Evolutionary conservation across 345 rosid genomes (phyloP).

Genomic region (Chamaenerion angustifolium): DNA sequence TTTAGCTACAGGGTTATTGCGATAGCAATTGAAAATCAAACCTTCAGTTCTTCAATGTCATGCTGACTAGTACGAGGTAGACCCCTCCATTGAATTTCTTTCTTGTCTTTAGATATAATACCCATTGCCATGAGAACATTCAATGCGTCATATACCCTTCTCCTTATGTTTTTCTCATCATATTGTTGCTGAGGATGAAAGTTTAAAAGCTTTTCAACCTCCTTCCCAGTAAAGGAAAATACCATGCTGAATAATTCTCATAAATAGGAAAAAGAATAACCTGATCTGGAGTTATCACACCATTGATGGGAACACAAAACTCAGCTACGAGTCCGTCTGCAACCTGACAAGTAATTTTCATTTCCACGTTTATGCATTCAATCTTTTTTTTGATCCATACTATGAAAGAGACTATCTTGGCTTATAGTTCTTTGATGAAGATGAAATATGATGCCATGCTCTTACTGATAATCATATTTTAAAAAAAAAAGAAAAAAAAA

Average conservation of each 20-base stretch:
- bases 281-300: conserved; percentile 79
- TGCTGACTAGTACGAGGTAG: conserved; percentile 84
- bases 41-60: conserved; percentile 95
- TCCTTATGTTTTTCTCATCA: conserved; percentile 94
- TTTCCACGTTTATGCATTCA: too few species aligned
- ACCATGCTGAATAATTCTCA: background rate
- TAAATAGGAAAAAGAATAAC: conserved; percentile 19
- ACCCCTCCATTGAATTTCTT: conserved; percentile 98
- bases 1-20: conserved; percentile 4
- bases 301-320: conserved; percentile 68
- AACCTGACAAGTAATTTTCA: conserved; percentile 41
- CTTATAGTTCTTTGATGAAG: too few species aligned
- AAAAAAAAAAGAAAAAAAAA: too few species aligned
- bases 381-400: too few species aligned
- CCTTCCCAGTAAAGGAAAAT: background rate
- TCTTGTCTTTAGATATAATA: conserved; percentile 92
- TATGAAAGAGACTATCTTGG: too few species aligned
- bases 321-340: conserved; percentile 99
- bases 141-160: conserved; percentile 97
- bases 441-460: too few species aligned
- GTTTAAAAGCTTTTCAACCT: background rate
- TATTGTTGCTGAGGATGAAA: conserved; percentile 60
- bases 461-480: too few species aligned
- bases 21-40: conserved; percentile 12
- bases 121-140: conserved; percentile 99